A percentile compares a stretch with the other conserved stretches of the same genome.
phyloP scores from a whole-genome alignment of 2,329 filamentous ascomycete genomes.

The Cladosporium sp. region DNA sequence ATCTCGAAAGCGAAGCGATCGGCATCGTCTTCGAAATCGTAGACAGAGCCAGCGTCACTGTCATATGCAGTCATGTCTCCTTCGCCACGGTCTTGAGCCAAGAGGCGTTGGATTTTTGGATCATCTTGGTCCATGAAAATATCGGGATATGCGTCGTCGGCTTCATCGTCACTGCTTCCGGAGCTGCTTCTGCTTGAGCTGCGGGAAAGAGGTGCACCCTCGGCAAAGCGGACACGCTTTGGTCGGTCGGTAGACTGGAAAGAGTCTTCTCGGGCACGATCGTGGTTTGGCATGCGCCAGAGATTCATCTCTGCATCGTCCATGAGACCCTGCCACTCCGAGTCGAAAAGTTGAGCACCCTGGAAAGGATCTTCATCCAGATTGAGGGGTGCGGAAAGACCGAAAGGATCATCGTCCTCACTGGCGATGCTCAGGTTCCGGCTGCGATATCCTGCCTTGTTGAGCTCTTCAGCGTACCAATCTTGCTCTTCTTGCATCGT shows the following conservation, averaged over 20 bases:
- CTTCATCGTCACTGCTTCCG: slow-evolving; percentile 35
- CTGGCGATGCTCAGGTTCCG: slow-evolving; percentile 22
- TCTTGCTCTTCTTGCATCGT: slow-evolving; percentile 17
- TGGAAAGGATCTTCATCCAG: slow-evolving; percentile 36
- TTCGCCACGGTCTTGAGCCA: slow-evolving; percentile 27
- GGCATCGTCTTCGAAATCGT: slow-evolving; percentile 40
- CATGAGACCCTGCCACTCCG: slow-evolving; percentile 32
- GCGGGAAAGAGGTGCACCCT: slow-evolving; percentile 32
- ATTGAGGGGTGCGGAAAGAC: slow-evolving; percentile 26
- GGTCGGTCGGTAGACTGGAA: slow-evolving; percentile 30
- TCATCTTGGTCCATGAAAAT: slow-evolving; percentile 36
- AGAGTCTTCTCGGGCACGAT: slow-evolving; percentile 26
- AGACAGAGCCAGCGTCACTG: slow-evolving; percentile 37
- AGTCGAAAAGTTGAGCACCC: slow-evolving; percentile 30
- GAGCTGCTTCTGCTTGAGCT: slow-evolving; percentile 31
- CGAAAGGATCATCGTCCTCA: slow-evolving; percentile 24
- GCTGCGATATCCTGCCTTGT: slow-evolving; percentile 17
- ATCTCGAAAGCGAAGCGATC: slow-evolving; percentile 34
- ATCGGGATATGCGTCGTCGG: slow-evolving; percentile 39
- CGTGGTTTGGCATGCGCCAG: slow-evolving; percentile 30
- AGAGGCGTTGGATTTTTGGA: slow-evolving; percentile 24
- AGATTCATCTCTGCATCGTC: slow-evolving; percentile 36
- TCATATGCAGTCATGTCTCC: slow-evolving; percentile 31
- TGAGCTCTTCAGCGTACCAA: slow-evolving; percentile 19
- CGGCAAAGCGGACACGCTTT: slow-evolving; percentile 41